Conservation (phyloP, 2,329 filamentous ascomycete genomes). For the Tolypocladium sp. region DNA sequence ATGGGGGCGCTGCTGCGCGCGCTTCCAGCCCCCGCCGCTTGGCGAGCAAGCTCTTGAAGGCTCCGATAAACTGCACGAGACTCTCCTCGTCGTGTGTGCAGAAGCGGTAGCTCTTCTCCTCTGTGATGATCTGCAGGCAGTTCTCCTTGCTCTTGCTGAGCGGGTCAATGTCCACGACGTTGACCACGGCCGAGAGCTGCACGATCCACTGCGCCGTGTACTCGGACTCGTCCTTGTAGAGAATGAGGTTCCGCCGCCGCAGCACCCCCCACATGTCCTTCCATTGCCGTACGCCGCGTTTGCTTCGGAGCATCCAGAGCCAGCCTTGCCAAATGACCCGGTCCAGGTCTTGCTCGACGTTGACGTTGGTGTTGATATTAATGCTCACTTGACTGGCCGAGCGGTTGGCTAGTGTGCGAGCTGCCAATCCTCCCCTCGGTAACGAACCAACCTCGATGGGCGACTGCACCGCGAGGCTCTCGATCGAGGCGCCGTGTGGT, state of each 20-base stretch:
- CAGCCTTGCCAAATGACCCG: slow-evolving; percentile 92
- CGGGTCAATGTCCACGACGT: slow-evolving; percentile 87
- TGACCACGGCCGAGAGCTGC: slow-evolving; percentile 68
- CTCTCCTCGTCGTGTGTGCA: slow-evolving; percentile 73
- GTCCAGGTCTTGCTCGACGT: slow-evolving; percentile 59
- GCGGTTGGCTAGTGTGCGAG: slow-evolving; percentile 28
- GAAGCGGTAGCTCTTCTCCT: slow-evolving; percentile 77
- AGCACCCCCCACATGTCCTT: slow-evolving; percentile 91
- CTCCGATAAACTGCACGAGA: slow-evolving; percentile 76
- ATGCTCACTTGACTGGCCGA: slow-evolving; percentile 58
- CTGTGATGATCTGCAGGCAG: slow-evolving; percentile 88
- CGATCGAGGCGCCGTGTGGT: slow-evolving; percentile 40
- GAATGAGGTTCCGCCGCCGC: slow-evolving; percentile 70
- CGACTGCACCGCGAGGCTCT: slow-evolving; percentile 35
- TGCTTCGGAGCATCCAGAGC: slow-evolving; percentile 75
- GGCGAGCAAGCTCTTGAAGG: slow-evolving; percentile 77
- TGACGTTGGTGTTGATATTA: slow-evolving; percentile 7
- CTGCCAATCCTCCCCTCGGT: slow-evolving; percentile 15
- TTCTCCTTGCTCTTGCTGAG: slow-evolving; percentile 74
- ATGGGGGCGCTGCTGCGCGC: slow-evolving; percentile 25
- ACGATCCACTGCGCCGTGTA: slow-evolving; percentile 81
- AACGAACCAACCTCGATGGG: slow-evolving; percentile 15
- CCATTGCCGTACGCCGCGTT: slow-evolving; percentile 81
- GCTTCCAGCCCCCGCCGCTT: slow-evolving; percentile 57
- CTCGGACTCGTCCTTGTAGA: slow-evolving; percentile 90